A percentile compares a stretch with the other conserved stretches of the same genome.
Conservation (phyloP, 2,329 filamentous ascomycete species). For the Neofusicoccum sp. region DNA sequence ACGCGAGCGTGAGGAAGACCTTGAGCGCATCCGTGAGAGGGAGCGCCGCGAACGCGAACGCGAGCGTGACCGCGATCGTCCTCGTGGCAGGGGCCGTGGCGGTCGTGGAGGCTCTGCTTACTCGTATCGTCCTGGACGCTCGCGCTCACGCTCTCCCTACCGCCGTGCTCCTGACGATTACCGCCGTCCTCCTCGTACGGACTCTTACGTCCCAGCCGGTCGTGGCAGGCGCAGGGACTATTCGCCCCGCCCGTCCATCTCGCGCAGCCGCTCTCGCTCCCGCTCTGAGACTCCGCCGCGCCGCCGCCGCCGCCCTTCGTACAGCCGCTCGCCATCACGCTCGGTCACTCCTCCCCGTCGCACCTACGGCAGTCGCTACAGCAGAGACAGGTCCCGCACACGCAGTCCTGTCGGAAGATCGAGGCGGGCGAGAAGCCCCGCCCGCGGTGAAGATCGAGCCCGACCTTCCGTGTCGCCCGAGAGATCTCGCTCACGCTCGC, state of each 20-base stretch:
- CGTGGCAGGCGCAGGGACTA: constrained; percentile 39
- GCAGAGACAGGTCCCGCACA: constrained; percentile 31
- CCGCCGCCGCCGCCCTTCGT: constrained; percentile 25
- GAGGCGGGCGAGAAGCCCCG: constrained; percentile 25
- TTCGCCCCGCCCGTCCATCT: constrained; percentile 26
- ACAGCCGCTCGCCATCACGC: constrained; percentile 18
- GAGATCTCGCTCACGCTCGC: constrained; percentile 55
- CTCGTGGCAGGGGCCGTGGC: constrained; percentile 36
- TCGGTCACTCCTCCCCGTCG: constrained; percentile 16
- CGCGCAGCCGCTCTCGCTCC: constrained; percentile 20
- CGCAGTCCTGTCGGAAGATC: constrained; percentile 25
- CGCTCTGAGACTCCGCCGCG: constrained; percentile 43
- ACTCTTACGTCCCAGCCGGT: constrained; percentile 57
- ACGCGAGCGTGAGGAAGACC: constrained; percentile 67
- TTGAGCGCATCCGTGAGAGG: constrained; percentile 65
- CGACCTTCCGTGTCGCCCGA: constrained; percentile 49
- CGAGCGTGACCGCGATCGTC: constrained; percentile 47
- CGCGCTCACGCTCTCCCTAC: constrained; percentile 53
- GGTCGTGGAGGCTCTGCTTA: constrained; percentile 50
- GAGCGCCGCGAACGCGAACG: constrained; percentile 47
- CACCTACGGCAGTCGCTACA: constrained; percentile 15
- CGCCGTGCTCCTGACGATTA: constrained; percentile 46
- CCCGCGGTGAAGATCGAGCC: constrained; percentile 44
- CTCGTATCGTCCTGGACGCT: constrained; percentile 47
- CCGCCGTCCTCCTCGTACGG: constrained; percentile 49